A percentile compares a stretch with the other conserved stretches of the same genome.
These are phyloP conservation scores for Phytophthora pisi DNA, from an alignment of 352 stramenopile species.

Conservation along the genomic window DNA sequence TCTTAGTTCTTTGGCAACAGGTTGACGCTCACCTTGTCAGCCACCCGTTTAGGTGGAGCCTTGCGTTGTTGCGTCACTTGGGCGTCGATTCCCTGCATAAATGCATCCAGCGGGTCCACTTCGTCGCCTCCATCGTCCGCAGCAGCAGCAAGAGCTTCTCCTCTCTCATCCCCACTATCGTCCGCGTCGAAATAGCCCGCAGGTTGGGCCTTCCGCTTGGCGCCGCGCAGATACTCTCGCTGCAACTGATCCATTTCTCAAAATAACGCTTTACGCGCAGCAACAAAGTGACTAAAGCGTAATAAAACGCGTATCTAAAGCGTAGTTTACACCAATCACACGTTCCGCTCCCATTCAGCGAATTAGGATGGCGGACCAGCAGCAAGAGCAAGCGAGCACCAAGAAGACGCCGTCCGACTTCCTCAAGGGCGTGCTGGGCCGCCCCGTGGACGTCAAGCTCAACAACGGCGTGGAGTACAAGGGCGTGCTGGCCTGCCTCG, in stretches of 20 bases:
- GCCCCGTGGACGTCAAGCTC: constrained; percentile 98
- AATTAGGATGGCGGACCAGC: constrained; percentile 42
- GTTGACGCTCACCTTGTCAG: constrained; percentile 39
- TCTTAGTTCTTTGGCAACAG: not conserved
- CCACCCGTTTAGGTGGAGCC: constrained; percentile 26
- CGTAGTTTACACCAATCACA: constrained; percentile 20
- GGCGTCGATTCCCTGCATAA: constrained; percentile 82
- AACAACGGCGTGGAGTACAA: constrained; percentile 99
- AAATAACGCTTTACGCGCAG: constrained; percentile 9
- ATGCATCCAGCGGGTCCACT: constrained; percentile 84
- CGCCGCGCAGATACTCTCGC: constrained; percentile 64
- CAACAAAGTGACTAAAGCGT: constrained; percentile 5
- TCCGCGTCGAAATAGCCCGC: constrained; percentile 77
- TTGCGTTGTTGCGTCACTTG: constrained; percentile 62
- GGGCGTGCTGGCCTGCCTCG: constrained; percentile 98
- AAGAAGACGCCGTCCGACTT: constrained; percentile 93
- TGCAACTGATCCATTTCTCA: constrained; percentile 46
- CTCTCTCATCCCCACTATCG: constrained; percentile 42
- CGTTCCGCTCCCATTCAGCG: constrained; percentile 9
- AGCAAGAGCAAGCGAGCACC: constrained; percentile 31
- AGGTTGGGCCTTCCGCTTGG: constrained; percentile 52
- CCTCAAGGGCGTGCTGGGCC: constrained; percentile 93
- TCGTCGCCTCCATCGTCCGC: constrained; percentile 42
- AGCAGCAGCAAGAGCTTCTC: not conserved
- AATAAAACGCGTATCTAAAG: not conserved